Percentiles rank a stretch among this genome's conserved stretches.
Conservation (phyloP, 257 asterid species). For the Scutellaria galericulata region DNA sequence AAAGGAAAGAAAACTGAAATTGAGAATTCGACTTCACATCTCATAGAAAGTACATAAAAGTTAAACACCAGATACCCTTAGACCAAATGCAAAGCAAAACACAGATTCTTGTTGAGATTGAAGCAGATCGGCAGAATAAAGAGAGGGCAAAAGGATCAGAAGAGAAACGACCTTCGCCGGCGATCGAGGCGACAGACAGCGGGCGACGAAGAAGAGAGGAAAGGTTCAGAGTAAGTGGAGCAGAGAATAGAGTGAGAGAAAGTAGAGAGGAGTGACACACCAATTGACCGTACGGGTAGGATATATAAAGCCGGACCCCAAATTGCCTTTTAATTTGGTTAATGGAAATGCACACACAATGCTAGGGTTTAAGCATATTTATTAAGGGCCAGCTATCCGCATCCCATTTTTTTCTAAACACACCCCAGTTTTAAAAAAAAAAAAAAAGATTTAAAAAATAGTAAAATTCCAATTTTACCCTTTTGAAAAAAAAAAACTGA, state of each 20-base stretch:
- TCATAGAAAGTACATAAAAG: not conserved
- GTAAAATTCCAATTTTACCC: too few species aligned
- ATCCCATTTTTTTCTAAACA: too few species aligned
- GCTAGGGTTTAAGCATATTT: too few species aligned
- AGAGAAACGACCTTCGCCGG: conserved; percentile 30
- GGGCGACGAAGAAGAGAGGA: not conserved
- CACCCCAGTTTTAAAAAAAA: too few species aligned
- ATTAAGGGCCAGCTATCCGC: too few species aligned
- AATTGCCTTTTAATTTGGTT: conserved; percentile 34
- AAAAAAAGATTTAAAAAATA: too few species aligned
- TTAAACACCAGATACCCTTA: not conserved
- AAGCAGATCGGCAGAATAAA: conserved; percentile 4
- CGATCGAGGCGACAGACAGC: conserved; percentile 24
- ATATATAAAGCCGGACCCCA: conserved; percentile 30
- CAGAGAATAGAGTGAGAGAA: not conserved
- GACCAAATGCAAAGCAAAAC: conserved; percentile 15
- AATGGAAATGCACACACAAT: not conserved
- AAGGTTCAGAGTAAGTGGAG: not conserved
- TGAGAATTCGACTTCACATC: not conserved
- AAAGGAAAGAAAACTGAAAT: not conserved
- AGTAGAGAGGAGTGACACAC: not conserved
- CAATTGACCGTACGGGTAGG: not conserved
- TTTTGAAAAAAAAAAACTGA: too few species aligned
- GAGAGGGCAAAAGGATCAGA: not conserved
- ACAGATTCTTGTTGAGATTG: not conserved